These are phyloP conservation scores for Suillus sp. DNA, from an alignment of 768 basidiomycete genomes.

Conservation along the genomic window DNA sequence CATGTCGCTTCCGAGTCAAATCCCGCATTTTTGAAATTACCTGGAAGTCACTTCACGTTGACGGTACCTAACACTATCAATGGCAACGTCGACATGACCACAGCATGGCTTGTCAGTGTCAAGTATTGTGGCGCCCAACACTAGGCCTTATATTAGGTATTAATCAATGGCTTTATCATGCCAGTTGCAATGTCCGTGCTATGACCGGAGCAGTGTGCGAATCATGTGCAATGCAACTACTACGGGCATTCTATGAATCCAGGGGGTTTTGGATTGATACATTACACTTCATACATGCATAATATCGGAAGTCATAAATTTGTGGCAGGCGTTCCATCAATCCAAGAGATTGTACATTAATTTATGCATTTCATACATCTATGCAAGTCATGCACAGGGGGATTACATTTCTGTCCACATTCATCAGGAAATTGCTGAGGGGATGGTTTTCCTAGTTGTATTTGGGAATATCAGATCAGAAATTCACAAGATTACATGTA, in stretches of 20 bases:
- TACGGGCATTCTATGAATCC: too few species aligned
- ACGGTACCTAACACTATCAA: background rate
- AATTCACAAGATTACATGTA: too few species aligned
- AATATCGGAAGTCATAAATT: background rate
- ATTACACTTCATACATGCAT: background rate
- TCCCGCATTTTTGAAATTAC: background rate
- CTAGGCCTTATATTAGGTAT: background rate
- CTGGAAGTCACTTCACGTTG: background rate
- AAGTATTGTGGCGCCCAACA: background rate
- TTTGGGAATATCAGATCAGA: too few species aligned
- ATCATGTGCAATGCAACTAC: too few species aligned
- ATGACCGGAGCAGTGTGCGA: background rate
- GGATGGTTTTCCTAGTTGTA: too few species aligned
- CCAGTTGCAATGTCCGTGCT: background rate
- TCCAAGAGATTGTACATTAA: too few species aligned
- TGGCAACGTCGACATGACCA: background rate
- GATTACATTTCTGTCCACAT: constrained; percentile 2
- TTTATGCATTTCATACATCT: background rate
- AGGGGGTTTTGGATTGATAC: too few species aligned
- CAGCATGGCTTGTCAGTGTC: background rate
- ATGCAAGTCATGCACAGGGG: background rate
- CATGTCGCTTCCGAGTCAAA: background rate
- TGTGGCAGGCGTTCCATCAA: too few species aligned
- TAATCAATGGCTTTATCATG: background rate
- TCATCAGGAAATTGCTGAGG: background rate